phyloP scores from a whole-genome alignment of 2,329 filamentous ascomycete species.

The Trichophyton simii region DNA sequence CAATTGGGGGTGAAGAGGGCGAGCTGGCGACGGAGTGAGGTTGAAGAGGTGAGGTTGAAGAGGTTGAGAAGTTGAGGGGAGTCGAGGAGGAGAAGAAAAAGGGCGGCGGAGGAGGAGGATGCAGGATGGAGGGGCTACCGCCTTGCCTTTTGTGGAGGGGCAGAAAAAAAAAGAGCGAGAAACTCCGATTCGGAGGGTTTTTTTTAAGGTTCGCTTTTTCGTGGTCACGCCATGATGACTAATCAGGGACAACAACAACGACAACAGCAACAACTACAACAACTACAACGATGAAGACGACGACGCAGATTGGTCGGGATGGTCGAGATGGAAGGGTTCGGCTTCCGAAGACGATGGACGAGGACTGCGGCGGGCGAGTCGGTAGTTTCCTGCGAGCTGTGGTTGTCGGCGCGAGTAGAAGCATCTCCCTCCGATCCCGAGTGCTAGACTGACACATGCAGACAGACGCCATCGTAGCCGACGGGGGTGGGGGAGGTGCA shows the following conservation, averaged over 20 bases:
- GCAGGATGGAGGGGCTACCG: neutral
- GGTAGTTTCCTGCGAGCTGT: neutral
- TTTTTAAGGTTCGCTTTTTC: neutral
- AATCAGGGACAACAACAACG: neutral
- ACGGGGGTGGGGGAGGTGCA: too few species aligned
- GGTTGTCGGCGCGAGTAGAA: neutral
- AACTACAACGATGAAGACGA: neutral
- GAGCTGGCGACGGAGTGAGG: conserved; percentile 1
- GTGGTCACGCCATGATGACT: neutral
- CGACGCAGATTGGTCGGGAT: neutral
- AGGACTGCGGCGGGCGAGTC: neutral
- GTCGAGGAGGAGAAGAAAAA: conserved; percentile 14
- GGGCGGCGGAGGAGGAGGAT: neutral
- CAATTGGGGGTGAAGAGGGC: neutral
- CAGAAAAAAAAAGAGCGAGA: conserved; percentile 9
- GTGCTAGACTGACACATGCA: neutral
- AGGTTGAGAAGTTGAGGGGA: conserved; percentile 9
- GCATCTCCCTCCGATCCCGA: neutral
- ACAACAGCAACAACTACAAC: neutral
- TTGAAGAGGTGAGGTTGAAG: conserved; percentile 12
- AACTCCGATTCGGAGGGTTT: conserved; percentile 1
- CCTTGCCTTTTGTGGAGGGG: conserved; percentile 10
- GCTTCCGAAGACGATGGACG: neutral
- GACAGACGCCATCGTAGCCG: neutral
- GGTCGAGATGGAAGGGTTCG: neutral